A percentile compares a stretch with the other conserved stretches of the same genome.
Evolutionary conservation across 2,329 filamentous ascomycete genomes (phyloP).

Genomic region (Cladophialophora immunda): DNA sequence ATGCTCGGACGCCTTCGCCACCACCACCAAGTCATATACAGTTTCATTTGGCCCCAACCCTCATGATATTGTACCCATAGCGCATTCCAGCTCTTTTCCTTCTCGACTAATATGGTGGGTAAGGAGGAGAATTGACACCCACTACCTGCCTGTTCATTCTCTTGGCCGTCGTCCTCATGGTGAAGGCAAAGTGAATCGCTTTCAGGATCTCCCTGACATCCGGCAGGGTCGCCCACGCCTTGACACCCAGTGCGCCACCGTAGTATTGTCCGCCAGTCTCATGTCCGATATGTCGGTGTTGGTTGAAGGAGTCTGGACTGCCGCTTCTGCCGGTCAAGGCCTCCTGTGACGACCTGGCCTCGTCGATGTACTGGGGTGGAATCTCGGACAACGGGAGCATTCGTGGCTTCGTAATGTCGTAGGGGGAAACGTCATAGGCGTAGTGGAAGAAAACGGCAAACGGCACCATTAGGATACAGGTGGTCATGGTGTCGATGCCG

Average conservation of each 20-base stretch:
- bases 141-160: conserved; percentile 23
- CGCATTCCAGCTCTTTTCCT: not conserved
- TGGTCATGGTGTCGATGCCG: conserved; percentile 45
- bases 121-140: not conserved
- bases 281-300: not conserved
- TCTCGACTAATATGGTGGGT: not conserved
- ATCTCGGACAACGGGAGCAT: conserved; percentile 11
- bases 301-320: conserved; percentile 3
- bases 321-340: not conserved
- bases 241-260: conserved; percentile 25
- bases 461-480: conserved; percentile 46
- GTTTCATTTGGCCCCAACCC: no score
- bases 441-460: conserved; percentile 46
- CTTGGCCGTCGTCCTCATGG: conserved; percentile 19
- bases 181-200: conserved; percentile 30
- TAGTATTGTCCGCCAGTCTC: conserved; percentile 21
- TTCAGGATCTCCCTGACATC: conserved; percentile 29
- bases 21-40: not conserved
- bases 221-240: conserved; percentile 15
- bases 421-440: conserved; percentile 43
- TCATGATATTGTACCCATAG: no score
- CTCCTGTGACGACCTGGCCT: not conserved
- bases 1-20: not conserved
- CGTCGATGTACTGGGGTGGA: conserved; percentile 7
- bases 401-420: conserved; percentile 28